Evolutionary conservation across 73 alveolate genomes (phyloP).

Genomic region (Paramecium tetraurelia): DNA sequence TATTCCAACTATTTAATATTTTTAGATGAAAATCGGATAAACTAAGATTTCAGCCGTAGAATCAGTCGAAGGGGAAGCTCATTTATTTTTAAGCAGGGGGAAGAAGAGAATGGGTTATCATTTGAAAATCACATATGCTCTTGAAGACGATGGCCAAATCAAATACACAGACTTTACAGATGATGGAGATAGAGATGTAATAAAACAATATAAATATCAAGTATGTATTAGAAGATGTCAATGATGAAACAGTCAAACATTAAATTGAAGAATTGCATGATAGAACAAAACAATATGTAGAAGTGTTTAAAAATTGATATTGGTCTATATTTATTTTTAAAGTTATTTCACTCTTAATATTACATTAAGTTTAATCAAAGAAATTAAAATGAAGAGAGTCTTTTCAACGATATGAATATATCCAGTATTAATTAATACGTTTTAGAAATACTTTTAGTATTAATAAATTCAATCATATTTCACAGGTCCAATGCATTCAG

Average conservation of each 20-base stretch:
- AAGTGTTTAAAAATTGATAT: constrained; percentile 12
- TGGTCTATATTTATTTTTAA: background rate
- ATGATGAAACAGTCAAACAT: constrained; percentile 19
- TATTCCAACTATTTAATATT: background rate
- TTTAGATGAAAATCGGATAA: background rate
- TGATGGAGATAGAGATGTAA: constrained; percentile 54
- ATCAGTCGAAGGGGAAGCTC: constrained; percentile 40
- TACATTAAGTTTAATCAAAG: background rate
- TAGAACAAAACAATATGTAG: background rate
- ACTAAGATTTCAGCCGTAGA: constrained; percentile 19
- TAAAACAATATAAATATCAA: background rate
- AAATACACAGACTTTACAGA: constrained; percentile 50
- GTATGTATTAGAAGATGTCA: constrained; percentile 26
- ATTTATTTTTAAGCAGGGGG: background rate
- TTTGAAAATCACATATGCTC: background rate
- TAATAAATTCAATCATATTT: background rate
- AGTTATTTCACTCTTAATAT: background rate
- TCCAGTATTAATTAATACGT: background rate
- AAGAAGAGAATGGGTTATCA: constrained; percentile 47
- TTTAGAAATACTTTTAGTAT: background rate
- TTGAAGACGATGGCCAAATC: constrained; percentile 31
- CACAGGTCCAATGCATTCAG: constrained; percentile 5
- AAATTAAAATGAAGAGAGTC: background rate
- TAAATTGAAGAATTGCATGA: constrained; percentile 26
- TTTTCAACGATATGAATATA: background rate